These are phyloP conservation scores for Salix udensis DNA, from an alignment of 345 rosid species.

Conservation along the genomic window DNA sequence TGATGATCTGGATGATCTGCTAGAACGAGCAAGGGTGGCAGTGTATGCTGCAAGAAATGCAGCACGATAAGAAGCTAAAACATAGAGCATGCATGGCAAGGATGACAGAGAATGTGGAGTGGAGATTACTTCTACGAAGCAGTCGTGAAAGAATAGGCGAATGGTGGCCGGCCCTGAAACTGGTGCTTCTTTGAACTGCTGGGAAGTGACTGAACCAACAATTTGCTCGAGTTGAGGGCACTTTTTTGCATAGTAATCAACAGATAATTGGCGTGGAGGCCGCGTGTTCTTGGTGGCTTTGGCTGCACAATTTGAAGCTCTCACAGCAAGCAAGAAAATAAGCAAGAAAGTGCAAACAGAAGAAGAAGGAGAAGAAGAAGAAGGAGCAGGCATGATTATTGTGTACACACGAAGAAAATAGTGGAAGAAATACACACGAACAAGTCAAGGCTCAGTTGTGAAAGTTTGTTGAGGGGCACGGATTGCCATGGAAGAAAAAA, in stretches of 20 bases:
- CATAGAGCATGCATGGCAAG: conserved; percentile 10
- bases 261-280: conserved; percentile 42
- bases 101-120: not conserved
- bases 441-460: not conserved
- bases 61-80: not conserved
- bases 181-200: conserved; percentile 65
- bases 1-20: not conserved
- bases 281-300: conserved; percentile 9
- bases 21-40: not conserved
- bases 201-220: conserved; percentile 61
- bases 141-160: conserved; percentile 92
- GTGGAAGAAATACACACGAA: conserved; percentile 5
- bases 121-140: conserved; percentile 70
- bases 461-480: conserved; percentile 18
- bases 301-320: conserved; percentile 12
- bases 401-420: conserved; percentile 18
- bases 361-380: conserved; percentile 25
- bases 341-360: conserved; percentile 29
- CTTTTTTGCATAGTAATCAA: conserved; percentile 53
- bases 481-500: not conserved
- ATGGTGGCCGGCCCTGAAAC: conserved; percentile 83
- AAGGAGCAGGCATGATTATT: conserved; percentile 36
- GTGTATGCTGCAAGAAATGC: not conserved
- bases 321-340: conserved; percentile 23
- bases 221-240: conserved; percentile 80